These are phyloP conservation scores for Petasospora fabianii DNA, from an alignment of 1,139 yeast species.

Conservation along the genomic window DNA sequence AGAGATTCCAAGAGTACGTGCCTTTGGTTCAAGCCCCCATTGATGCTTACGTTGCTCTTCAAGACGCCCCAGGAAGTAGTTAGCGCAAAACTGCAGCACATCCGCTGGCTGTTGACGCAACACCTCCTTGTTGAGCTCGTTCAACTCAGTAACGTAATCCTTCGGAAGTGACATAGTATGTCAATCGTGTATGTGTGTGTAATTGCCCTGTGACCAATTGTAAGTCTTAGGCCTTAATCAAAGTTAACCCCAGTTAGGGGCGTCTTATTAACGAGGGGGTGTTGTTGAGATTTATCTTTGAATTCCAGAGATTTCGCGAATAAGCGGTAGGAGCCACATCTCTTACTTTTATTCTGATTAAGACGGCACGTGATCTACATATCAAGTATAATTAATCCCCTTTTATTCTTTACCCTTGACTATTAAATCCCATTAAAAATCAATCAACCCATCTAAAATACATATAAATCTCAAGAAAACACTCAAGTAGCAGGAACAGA, in stretches of 20 bases:
- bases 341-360: too few relatives aligned
- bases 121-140: slow-evolving; percentile 60
- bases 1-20: slow-evolving; percentile 45
- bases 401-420: not conserved
- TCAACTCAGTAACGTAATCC: slow-evolving; percentile 51
- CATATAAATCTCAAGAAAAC: slow-evolving; percentile 1
- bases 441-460: slow-evolving; percentile 8
- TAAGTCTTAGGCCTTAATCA: too few relatives aligned
- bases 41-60: slow-evolving; percentile 56
- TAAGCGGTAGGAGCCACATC: too few relatives aligned
- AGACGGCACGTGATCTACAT: too few relatives aligned
- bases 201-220: not conserved
- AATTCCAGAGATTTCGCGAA: too few relatives aligned
- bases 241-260: too few relatives aligned
- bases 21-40: slow-evolving; percentile 51
- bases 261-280: too few relatives aligned
- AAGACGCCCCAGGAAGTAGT: slow-evolving; percentile 60
- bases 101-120: slow-evolving; percentile 62
- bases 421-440: not conserved
- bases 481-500: not conserved
- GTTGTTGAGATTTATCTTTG: too few relatives aligned
- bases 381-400: too few relatives aligned
- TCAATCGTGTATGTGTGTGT: not conserved
- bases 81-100: slow-evolving; percentile 70
- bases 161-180: slow-evolving; percentile 25